Conservation (phyloP, 164 flowering plant species). For the Magnolia changhungtana region DNA sequence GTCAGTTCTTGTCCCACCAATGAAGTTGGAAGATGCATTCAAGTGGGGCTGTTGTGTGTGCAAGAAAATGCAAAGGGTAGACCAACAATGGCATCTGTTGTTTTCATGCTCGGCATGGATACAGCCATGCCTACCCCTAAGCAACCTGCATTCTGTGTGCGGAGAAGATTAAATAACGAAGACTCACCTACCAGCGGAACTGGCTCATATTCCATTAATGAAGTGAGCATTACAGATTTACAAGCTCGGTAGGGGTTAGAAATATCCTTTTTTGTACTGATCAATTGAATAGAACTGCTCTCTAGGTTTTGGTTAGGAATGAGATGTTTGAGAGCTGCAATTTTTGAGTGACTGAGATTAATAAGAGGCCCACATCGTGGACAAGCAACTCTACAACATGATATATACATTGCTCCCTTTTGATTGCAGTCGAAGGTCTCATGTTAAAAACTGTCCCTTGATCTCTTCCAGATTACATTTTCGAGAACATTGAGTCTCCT, state of each 20-base stretch:
- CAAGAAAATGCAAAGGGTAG: conserved; percentile 8
- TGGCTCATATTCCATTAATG: conserved; percentile 6
- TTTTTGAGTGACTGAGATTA: neutral
- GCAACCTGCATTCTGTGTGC: conserved; percentile 1
- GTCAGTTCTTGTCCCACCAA: neutral
- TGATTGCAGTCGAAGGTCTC: too few relatives aligned
- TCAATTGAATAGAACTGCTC: neutral
- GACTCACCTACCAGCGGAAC: conserved; percentile 8
- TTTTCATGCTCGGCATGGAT: conserved; percentile 9
- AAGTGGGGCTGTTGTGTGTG: conserved; percentile 14
- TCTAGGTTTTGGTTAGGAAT: neutral
- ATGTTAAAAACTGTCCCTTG: too few relatives aligned
- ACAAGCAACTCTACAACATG: neutral
- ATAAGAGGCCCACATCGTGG: neutral
- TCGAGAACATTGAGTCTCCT: too few relatives aligned
- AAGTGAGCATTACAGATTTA: conserved; percentile 2
- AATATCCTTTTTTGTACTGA: too few relatives aligned
- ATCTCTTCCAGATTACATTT: too few relatives aligned
- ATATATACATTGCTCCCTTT: too few relatives aligned
- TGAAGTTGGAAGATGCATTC: conserved; percentile 17
- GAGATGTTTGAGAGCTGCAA: neutral
- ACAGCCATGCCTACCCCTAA: neutral
- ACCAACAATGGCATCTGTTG: conserved; percentile 9
- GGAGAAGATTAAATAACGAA: neutral
- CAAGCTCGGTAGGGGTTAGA: conserved; percentile 3